Evolutionary conservation across 495 filamentous ascomycete genomes (phyloP).

Genomic region (Hyaloscypha finlandica): DNA sequence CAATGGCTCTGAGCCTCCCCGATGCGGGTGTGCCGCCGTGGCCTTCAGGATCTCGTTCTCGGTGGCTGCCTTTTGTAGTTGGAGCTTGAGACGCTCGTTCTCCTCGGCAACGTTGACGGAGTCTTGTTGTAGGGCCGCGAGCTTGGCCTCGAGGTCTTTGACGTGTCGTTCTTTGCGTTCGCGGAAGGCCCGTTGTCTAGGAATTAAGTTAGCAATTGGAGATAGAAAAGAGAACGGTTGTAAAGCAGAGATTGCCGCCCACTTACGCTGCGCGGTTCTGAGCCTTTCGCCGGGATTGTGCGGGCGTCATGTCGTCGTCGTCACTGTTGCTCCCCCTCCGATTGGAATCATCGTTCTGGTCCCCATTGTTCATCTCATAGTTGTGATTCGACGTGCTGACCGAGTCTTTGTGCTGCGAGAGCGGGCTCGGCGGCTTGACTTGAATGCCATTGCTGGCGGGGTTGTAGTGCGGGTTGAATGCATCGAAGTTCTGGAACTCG

Average conservation of each 20-base stretch:
- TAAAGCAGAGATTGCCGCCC: constrained; percentile 1
- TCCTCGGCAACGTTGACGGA: constrained; percentile 57
- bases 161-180: constrained; percentile 96
- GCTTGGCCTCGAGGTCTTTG: constrained; percentile 86
- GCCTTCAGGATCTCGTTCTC: constrained; percentile 96
- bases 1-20: constrained; percentile 21
- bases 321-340: constrained; percentile 37
- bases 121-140: constrained; percentile 50
- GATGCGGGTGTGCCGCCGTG: constrained; percentile 47
- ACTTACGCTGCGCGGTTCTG: constrained; percentile 97
- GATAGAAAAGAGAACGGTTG: constrained; percentile 11
- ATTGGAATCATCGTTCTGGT: constrained; percentile 23
- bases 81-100: constrained; percentile 82
- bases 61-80: constrained; percentile 64
- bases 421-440: constrained; percentile 23
- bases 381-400: constrained; percentile 20
- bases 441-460: constrained; percentile 15
- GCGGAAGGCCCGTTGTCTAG: constrained; percentile 91
- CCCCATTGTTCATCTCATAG: constrained; percentile 20
- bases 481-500: constrained; percentile 25
- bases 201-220: not conserved
- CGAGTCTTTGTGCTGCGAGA: constrained; percentile 23
- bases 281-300: constrained; percentile 85
- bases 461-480: constrained; percentile 44
- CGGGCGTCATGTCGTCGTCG: constrained; percentile 69